phyloP scores from a whole-genome alignment of 2,329 filamentous ascomycete species.

The Fusarium sp. region DNA sequence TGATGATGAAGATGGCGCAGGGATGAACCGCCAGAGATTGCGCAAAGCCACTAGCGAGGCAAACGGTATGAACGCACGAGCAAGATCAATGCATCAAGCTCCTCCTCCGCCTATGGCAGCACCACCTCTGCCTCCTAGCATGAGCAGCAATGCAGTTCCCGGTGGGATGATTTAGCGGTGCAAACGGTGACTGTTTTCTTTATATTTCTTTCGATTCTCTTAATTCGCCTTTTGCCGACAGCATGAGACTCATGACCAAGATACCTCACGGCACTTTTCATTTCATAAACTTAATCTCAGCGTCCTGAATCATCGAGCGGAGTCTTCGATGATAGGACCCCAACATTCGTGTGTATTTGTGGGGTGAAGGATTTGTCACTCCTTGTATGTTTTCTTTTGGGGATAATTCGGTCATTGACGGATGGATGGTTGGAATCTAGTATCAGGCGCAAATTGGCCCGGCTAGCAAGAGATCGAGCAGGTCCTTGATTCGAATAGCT shows the following conservation, averaged over 20 bases:
- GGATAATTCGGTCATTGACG: conserved; percentile 22
- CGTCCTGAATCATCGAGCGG: not conserved
- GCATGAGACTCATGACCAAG: conserved; percentile 35
- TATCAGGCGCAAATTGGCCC: conserved; percentile 34
- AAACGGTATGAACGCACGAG: conserved; percentile 45
- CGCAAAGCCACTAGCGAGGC: conserved; percentile 57
- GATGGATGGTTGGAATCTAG: conserved; percentile 31
- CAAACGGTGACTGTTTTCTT: conserved; percentile 3
- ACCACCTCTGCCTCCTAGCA: conserved; percentile 42
- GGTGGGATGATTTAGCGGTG: conserved; percentile 58
- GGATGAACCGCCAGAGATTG: conserved; percentile 51
- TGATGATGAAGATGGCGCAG: conserved; percentile 53
- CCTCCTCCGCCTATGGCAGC: conserved; percentile 41
- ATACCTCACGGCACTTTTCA: conserved; percentile 35
- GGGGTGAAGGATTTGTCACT: conserved; percentile 22
- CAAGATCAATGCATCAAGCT: conserved; percentile 41
- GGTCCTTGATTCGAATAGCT: conserved; percentile 47
- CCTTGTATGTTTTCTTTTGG: conserved; percentile 27
- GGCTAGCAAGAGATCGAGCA: conserved; percentile 45
- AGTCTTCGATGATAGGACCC: not conserved
- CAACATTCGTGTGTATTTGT: conserved; percentile 22
- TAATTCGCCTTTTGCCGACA: conserved; percentile 23
- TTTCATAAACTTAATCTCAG: conserved; percentile 28
- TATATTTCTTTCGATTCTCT: conserved; percentile 23
- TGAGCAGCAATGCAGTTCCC: conserved; percentile 48